These are phyloP conservation scores for Suhomyces kunorum DNA, from an alignment of 1,139 yeast species.

Conservation along the genomic window DNA sequence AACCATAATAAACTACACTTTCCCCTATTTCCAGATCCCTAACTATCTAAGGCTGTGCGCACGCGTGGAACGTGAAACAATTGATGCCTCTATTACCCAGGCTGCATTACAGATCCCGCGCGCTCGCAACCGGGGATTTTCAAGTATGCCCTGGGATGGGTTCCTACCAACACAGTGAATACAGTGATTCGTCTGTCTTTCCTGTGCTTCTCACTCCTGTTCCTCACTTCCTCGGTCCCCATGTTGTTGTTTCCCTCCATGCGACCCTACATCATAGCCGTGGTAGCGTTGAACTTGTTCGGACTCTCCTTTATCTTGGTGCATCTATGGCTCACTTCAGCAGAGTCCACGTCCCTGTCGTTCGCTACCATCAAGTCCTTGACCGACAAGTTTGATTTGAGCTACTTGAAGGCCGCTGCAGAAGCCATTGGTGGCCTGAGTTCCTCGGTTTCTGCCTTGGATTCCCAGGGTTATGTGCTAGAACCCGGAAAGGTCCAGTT, in stretches of 20 bases:
- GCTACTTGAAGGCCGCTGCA: constrained; percentile 10
- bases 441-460: neutral
- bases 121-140: no score
- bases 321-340: constrained; percentile 2
- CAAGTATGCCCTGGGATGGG: no score
- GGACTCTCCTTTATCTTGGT: neutral
- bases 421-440: constrained; percentile 2
- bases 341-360: neutral
- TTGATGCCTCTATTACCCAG: no score
- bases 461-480: constrained; percentile 16
- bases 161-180: no score
- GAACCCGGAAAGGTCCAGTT: constrained; percentile 34
- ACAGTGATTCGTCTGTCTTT: neutral
- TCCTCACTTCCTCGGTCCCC: neutral
- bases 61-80: no score
- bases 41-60: no score
- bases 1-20: no score
- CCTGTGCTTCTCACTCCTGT: neutral
- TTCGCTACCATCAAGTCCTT: constrained; percentile 13
- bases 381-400: constrained; percentile 17
- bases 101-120: no score
- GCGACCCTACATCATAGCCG: neutral
- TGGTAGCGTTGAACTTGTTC: constrained; percentile 4
- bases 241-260: neutral
- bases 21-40: no score